phyloP scores from a whole-genome alignment of 179 eudicot genomes.

The Silene coronaria region DNA sequence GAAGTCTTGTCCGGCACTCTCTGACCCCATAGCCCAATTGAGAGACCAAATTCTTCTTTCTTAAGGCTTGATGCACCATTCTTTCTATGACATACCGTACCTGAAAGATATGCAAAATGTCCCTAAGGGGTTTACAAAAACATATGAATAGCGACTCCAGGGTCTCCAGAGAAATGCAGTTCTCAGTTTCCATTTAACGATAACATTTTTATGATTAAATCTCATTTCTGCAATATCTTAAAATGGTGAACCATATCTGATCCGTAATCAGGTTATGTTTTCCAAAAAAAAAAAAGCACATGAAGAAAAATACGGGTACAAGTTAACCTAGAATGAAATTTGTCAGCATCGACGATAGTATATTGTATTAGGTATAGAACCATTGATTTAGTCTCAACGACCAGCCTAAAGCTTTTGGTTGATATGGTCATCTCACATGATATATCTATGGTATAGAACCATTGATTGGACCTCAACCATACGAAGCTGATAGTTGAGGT shows the following conservation, averaged over 20 bases:
- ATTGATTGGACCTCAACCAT: too few species aligned
- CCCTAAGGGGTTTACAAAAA: background rate
- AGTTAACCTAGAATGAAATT: background rate
- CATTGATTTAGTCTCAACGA: too few species aligned
- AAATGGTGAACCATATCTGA: background rate
- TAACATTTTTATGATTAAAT: background rate
- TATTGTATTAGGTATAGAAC: too few species aligned
- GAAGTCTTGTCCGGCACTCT: constrained; percentile 21
- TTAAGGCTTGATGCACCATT: constrained; percentile 28
- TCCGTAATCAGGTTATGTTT: background rate
- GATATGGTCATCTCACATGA: too few species aligned
- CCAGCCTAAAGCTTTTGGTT: too few species aligned
- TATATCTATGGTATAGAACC: too few species aligned
- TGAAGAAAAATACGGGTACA: too few species aligned
- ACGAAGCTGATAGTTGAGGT: too few species aligned
- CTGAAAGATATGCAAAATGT: constrained; percentile 30
- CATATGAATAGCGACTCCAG: background rate
- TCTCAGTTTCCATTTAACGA: background rate
- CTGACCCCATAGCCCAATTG: constrained; percentile 32
- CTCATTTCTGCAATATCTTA: background rate
- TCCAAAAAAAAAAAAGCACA: too few species aligned
- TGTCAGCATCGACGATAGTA: background rate
- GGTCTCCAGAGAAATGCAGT: background rate
- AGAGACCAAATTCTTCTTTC: constrained; percentile 33
- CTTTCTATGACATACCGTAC: constrained; percentile 34